Conservation (phyloP, 768 basidiomycete genomes). For the Mycena galopus region DNA sequence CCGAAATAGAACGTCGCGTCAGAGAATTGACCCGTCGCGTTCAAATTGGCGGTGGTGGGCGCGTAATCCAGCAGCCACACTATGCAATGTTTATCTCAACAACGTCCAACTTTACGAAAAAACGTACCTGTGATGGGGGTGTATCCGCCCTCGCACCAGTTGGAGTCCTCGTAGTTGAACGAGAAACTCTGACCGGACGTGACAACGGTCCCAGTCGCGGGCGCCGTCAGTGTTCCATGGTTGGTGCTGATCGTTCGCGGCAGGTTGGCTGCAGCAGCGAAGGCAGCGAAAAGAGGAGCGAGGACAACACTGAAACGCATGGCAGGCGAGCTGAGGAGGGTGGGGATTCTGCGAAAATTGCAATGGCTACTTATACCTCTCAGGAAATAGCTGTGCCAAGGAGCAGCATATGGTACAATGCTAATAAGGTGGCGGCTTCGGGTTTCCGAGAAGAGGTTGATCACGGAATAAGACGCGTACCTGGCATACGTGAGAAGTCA, state of each 20-base stretch:
- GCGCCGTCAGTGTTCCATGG: slow-evolving; percentile 34
- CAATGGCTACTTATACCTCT: slow-evolving; percentile 16
- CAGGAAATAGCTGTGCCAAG: background rate
- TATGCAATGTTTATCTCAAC: too few relatives aligned
- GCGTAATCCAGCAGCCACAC: slow-evolving; percentile 37
- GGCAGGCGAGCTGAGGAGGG: slow-evolving; percentile 3
- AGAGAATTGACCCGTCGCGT: slow-evolving; percentile 34
- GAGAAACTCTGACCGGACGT: slow-evolving; percentile 20
- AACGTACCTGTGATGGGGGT: slow-evolving; percentile 32
- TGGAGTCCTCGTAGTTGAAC: slow-evolving; percentile 37
- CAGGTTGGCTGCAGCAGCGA: slow-evolving; percentile 14
- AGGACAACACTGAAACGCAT: slow-evolving; percentile 30
- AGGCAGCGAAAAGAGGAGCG: slow-evolving; percentile 18
- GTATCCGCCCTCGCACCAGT: slow-evolving; percentile 43
- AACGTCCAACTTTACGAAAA: too few relatives aligned
- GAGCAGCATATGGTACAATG: background rate
- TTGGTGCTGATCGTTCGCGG: slow-evolving; percentile 19
- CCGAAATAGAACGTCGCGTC: slow-evolving; percentile 36
- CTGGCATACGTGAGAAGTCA: slow-evolving; percentile 22
- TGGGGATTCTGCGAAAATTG: background rate
- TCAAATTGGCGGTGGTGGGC: slow-evolving; percentile 35
- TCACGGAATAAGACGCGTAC: slow-evolving; percentile 30
- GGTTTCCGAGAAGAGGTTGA: background rate
- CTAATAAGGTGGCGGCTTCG: background rate
- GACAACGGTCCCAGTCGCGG: slow-evolving; percentile 13